Conservation (phyloP, 306 rosid species). For the Acacia melanoxylon region DNA sequence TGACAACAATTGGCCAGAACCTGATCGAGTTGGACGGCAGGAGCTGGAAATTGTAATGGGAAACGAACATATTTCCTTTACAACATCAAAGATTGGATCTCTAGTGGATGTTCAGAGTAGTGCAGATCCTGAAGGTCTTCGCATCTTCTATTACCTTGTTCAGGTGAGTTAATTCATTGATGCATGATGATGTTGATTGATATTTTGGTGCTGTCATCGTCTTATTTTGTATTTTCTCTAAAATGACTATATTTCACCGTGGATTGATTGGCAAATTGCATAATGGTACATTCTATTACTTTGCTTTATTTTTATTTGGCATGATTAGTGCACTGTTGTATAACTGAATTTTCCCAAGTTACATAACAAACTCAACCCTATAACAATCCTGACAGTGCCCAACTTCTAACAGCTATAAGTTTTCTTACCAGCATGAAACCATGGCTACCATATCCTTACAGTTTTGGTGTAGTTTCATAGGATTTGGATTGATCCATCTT, state of each 20-base stretch:
- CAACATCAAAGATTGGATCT: slow-evolving; percentile 96
- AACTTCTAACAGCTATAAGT: not conserved
- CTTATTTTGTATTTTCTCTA: not conserved
- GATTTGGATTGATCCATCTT: not conserved
- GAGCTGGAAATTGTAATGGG: slow-evolving; percentile 99
- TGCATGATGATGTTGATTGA: not conserved
- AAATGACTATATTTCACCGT: not conserved
- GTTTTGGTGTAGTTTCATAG: not conserved
- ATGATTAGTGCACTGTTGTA: not conserved
- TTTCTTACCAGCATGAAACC: not conserved
- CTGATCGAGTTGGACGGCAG: slow-evolving; percentile 92
- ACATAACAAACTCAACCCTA: not conserved
- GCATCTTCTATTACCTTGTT: slow-evolving; percentile 95
- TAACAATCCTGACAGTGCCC: not conserved
- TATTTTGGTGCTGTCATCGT: not conserved
- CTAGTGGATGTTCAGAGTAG: slow-evolving; percentile 97
- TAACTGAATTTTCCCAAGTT: not conserved
- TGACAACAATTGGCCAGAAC: slow-evolving; percentile 98
- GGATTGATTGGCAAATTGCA: not conserved
- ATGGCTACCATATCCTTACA: not conserved
- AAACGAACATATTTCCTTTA: slow-evolving; percentile 93
- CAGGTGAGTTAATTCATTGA: slow-evolving; percentile 55
- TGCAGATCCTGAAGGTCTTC: slow-evolving; percentile 99
- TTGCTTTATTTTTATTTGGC: not conserved
- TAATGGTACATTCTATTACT: not conserved